phyloP scores from a whole-genome alignment of 495 filamentous ascomycete species.

The Trypethelium eluteriae region DNA sequence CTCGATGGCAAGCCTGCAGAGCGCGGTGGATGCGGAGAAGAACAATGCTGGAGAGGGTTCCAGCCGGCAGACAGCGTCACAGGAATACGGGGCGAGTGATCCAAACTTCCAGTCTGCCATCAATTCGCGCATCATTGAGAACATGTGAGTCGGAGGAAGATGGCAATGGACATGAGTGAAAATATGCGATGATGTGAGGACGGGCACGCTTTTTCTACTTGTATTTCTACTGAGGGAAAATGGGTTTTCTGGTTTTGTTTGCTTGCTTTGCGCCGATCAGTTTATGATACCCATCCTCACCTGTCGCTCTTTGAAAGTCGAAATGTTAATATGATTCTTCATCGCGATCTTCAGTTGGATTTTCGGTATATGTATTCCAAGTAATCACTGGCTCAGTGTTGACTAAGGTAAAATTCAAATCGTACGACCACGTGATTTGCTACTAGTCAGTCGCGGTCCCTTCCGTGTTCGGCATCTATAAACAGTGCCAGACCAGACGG shows the following conservation, averaged over 20 bases:
- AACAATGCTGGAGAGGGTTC: conserved; percentile 54
- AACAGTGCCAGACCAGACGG: no score
- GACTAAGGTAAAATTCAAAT: no score
- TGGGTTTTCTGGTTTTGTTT: neutral
- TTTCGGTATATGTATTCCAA: no score
- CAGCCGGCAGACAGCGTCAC: conserved; percentile 36
- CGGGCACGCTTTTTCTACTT: neutral
- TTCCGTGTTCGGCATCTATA: no score
- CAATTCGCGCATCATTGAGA: conserved; percentile 77
- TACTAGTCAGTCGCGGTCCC: no score
- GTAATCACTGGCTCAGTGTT: no score
- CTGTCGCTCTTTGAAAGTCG: neutral
- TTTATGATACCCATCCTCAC: conserved; percentile 2
- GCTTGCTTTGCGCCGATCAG: neutral
- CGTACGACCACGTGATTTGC: no score
- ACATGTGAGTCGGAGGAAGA: conserved; percentile 53
- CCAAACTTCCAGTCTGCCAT: conserved; percentile 69
- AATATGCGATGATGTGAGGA: neutral
- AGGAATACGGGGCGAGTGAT: conserved; percentile 47
- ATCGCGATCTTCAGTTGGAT: no score
- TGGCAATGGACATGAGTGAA: neutral
- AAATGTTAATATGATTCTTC: no score
- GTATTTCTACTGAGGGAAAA: neutral
- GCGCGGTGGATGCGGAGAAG: conserved; percentile 41
- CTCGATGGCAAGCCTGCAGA: conserved; percentile 27